Conservation (phyloP, 768 basidiomycete species). For the Mycena rosella region DNA sequence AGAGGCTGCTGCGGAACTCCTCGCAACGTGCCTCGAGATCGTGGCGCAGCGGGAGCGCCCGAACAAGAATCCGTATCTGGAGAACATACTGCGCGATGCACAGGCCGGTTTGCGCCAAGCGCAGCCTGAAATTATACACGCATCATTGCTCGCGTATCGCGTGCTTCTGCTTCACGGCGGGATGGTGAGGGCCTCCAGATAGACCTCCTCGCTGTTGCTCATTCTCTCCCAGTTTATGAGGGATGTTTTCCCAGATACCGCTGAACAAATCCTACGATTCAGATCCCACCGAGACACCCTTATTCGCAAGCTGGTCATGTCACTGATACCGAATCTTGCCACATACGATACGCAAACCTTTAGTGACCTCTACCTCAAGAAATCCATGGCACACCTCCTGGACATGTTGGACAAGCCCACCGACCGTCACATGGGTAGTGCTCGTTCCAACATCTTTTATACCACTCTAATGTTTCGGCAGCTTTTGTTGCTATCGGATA, state of each 20-base stretch:
- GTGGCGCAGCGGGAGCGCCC: slow-evolving; percentile 81
- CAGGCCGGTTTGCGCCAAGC: slow-evolving; percentile 83
- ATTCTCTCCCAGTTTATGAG: slow-evolving; percentile 77
- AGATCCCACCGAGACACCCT: slow-evolving; percentile 88
- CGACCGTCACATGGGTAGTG: slow-evolving; percentile 85
- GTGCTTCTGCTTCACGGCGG: slow-evolving; percentile 94
- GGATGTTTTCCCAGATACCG: slow-evolving; percentile 87
- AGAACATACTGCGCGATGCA: slow-evolving; percentile 90
- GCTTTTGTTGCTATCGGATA: slow-evolving; percentile 98
- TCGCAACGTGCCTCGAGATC: slow-evolving; percentile 94
- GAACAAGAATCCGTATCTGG: slow-evolving; percentile 72
- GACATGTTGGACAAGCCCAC: slow-evolving; percentile 89
- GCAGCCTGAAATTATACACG: slow-evolving; percentile 92
- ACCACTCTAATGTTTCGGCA: slow-evolving; percentile 45
- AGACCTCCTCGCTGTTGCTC: background rate
- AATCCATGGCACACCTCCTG: slow-evolving; percentile 92
- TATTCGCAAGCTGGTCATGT: slow-evolving; percentile 94
- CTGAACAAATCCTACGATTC: slow-evolving; percentile 91
- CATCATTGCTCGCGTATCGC: slow-evolving; percentile 91
- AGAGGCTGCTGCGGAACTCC: slow-evolving; percentile 92
- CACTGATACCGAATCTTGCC: slow-evolving; percentile 94
- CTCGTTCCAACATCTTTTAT: slow-evolving; percentile 23
- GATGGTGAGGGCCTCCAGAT: slow-evolving; percentile 71
- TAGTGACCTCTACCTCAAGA: slow-evolving; percentile 90
- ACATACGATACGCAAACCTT: slow-evolving; percentile 96